Evolutionary conservation across 805 yeast species (phyloP), one percentile per base, ranked within the genome.

Genomic region (Zygosaccharomyces siamensis): DNA sequence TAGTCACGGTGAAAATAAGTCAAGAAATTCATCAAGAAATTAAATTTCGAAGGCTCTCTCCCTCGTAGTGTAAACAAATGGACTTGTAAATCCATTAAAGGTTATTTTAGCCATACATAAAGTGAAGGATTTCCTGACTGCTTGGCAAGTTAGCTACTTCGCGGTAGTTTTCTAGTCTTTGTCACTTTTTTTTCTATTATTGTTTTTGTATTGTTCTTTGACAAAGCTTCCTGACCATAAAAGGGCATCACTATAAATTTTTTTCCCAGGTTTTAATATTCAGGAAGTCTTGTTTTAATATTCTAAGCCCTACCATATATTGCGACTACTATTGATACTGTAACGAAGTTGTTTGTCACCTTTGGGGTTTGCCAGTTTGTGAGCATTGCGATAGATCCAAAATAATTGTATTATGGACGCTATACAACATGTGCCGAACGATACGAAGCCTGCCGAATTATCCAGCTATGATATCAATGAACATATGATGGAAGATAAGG

Each of bases 31-130:
- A 39, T 39, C 31, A 39, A 38, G 44, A 45, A 33, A 35, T 39
- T 45, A 45, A 49, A 49, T 37, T 45, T 42, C 44, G 42, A 44
- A 46, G 44, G 48, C 43, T 23, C 24, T 20, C 33, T 33, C 37
- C 37, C 49, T 48, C 54, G 48, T 51, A 49, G 44, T 30, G 51
- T 47, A 51, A 51, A 51, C 54, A 51, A 47, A 47, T 23, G 44
- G 24, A 41, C 36, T 41, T 30, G 27, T 18, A 21, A 41, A 30
- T 41, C 33, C 36, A 30, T 27, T 33, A 41, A 28, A 41, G 44
- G 44, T 21, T 41, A 31, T 21, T 27, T 41, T 30, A 36, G 43
- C 36, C 32, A 16, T 7, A 16, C 27, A 41, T 10, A 33, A 33
- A 14, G 28, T 20, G 28, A 33, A 41, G 14, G 44, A 41, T 39